Evolutionary conservation across 1,284 basidiomycete species (phyloP).

Genomic region (Stygiomarasmius scandens): DNA sequence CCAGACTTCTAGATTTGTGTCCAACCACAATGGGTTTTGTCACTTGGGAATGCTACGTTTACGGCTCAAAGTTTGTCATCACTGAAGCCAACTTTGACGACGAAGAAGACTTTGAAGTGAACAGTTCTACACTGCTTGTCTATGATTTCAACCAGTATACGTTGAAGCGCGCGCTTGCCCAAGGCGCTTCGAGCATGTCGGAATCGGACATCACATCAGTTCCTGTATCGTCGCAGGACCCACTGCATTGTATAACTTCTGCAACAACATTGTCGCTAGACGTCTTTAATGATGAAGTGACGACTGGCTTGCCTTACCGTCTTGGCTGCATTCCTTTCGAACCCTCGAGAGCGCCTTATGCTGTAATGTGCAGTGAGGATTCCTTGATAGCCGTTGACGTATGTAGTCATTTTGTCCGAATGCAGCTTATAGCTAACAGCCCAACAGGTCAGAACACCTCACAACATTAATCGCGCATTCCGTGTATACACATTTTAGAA

Average conservation of each 20-base stretch:
- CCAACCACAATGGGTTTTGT: constrained; percentile 35
- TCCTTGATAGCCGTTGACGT: constrained; percentile 7
- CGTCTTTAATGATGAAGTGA: constrained; percentile 5
- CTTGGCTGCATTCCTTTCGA: not conserved
- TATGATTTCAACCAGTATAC: constrained; percentile 58
- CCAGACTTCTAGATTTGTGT: constrained; percentile 38
- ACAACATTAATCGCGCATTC: not conserved
- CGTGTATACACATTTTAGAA: not conserved
- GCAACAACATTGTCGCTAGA: constrained; percentile 5
- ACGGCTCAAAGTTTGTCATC: constrained; percentile 49
- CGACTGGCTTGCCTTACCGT: constrained; percentile 6
- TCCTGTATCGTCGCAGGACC: not conserved
- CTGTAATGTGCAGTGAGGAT: constrained; percentile 12
- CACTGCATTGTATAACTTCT: constrained; percentile 5
- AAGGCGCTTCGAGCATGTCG: not conserved
- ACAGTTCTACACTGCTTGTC: constrained; percentile 22
- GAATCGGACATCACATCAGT: not conserved
- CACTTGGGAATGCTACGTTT: constrained; percentile 63
- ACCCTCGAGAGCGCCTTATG: not conserved
- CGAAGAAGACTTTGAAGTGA: constrained; percentile 5
- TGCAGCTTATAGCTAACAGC: not conserved
- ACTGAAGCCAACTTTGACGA: constrained; percentile 17
- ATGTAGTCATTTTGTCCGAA: not conserved
- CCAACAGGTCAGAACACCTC: not conserved
- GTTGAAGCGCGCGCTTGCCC: constrained; percentile 30